A percentile compares a stretch with the other conserved stretches of the same genome.
Evolutionary conservation across 768 basidiomycete species (phyloP).

Genomic region (Lentinula edodes): DNA sequence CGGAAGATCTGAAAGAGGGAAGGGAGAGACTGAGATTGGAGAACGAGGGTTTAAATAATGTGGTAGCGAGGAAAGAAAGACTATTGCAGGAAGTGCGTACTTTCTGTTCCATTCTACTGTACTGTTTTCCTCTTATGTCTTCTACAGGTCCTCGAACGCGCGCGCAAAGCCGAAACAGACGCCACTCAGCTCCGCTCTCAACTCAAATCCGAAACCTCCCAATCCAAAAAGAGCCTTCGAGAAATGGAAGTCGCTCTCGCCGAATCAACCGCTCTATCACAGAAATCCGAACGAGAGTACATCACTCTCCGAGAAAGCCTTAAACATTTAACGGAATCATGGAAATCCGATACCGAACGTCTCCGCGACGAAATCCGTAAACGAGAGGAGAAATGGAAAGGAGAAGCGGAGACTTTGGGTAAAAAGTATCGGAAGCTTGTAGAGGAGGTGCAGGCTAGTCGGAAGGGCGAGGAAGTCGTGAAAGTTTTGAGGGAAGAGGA

Average conservation of each 20-base stretch:
- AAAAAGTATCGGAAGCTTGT: constrained; percentile 64
- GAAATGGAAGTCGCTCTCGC: constrained; percentile 75
- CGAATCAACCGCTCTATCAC: constrained; percentile 71
- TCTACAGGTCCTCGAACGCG: constrained; percentile 69
- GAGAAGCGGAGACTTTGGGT: constrained; percentile 62
- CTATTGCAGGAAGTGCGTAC: constrained; percentile 71
- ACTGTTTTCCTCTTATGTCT: background rate
- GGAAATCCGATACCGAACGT: constrained; percentile 67
- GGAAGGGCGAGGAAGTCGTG: constrained; percentile 39
- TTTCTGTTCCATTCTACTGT: background rate
- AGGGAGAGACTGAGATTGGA: constrained; percentile 78
- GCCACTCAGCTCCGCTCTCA: constrained; percentile 61
- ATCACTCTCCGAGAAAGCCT: constrained; percentile 71
- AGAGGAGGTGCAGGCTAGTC: constrained; percentile 55
- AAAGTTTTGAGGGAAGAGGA: constrained; percentile 48
- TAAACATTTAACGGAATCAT: constrained; percentile 65
- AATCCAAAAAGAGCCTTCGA: constrained; percentile 68
- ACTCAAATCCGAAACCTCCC: constrained; percentile 67
- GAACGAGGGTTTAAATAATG: constrained; percentile 85
- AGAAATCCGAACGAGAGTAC: constrained; percentile 82
- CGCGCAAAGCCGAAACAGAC: constrained; percentile 81
- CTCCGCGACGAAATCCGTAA: constrained; percentile 71
- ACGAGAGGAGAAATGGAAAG: constrained; percentile 63
- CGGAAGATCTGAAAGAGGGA: constrained; percentile 85
- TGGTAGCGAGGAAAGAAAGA: constrained; percentile 83